Conservation (phyloP, 2,329 filamentous ascomycete species). For the Didymella glomerata region DNA sequence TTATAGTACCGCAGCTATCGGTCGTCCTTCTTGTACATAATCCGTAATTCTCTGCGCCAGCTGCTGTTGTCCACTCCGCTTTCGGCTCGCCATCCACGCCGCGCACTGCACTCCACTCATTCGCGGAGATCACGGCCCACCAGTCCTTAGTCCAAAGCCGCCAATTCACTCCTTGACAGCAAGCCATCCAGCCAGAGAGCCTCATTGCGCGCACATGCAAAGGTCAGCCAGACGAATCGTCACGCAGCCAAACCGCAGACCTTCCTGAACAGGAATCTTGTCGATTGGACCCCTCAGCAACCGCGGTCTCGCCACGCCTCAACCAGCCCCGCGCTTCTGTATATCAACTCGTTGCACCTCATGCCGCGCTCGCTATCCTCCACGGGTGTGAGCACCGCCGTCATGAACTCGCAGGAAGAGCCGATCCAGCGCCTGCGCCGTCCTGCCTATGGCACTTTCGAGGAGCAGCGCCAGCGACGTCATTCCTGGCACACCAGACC, state of each 20-base stretch:
- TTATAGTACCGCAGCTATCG: slow-evolving; percentile 4
- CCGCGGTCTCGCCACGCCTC: slow-evolving; percentile 32
- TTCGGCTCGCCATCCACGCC: slow-evolving; percentile 19
- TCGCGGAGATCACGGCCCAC: slow-evolving; percentile 20
- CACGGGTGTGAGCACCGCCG: slow-evolving; percentile 39
- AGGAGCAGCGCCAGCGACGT: slow-evolving; percentile 51
- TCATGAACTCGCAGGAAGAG: slow-evolving; percentile 55
- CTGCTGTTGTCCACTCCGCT: slow-evolving; percentile 19
- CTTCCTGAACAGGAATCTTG: slow-evolving; percentile 23
- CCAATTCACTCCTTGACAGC: slow-evolving; percentile 18
- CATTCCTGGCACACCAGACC: slow-evolving; percentile 58
- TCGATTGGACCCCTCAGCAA: slow-evolving; percentile 20
- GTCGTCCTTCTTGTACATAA: slow-evolving; percentile 15
- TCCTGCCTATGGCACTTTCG: slow-evolving; percentile 49
- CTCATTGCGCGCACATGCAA: slow-evolving; percentile 33
- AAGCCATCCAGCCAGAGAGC: slow-evolving; percentile 30
- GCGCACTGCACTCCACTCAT: slow-evolving; percentile 15
- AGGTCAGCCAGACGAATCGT: slow-evolving; percentile 28
- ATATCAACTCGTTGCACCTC: slow-evolving; percentile 34
- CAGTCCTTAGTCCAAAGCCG: slow-evolving; percentile 7
- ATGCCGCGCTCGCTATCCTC: slow-evolving; percentile 29
- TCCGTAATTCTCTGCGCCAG: slow-evolving; percentile 1
- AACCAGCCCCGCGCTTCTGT: slow-evolving; percentile 30
- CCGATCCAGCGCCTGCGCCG: slow-evolving; percentile 48
- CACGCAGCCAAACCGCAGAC: slow-evolving; percentile 20